Evolutionary conservation across 805 yeast species (phyloP), one percentile per base, ranked within the genome.

Genomic region (Ogataea nitratoaversa): DNA sequence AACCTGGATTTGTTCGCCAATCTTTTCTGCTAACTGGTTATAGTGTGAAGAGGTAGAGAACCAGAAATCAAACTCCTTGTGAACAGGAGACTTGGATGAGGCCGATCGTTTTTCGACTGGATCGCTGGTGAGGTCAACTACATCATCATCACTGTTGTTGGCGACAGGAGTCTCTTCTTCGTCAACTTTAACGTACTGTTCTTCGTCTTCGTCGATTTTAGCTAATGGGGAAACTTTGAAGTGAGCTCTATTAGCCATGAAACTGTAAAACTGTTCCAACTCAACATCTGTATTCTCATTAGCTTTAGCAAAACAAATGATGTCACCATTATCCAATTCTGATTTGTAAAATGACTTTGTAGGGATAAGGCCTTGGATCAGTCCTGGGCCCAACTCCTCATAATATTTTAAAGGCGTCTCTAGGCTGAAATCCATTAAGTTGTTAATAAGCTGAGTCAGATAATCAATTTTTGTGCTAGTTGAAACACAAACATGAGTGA

Each of bases 251-350:
- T 81, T 74, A 22, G 75, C 70, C 52, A 84, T 53, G 48, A 71
- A 84, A 9, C 63, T 63, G 51, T 77, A 83, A 51, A 69, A 74
- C 0, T 71, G 71, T n/a, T 63, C 61, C 8, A 71, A 63, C n/a
- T 54, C 48, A 46, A 62, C 65, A 17, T 53, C 37, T 4, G 38
- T 17, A 13, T 47, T 47, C 9, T 40, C 38, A 3, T 43, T 42
- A 4, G 54, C 48, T 19, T 54, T 50, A 7, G 60, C 49, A 38
- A 60, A 52, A 34, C 67, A 62, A 20, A 85, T 56, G 13, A 85
- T 82, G 54, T 85, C 95, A 51, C 95, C 95, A 42, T 71, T 74
- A 5, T 70, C 67, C 16, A 84, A 55, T 49, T 85, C 93, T 29
- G 72, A 64, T 42, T 75, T 72, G 47, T 72, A 75, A 53, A 76